Conservation (phyloP, 345 rosid species). For the Balakata baccata region DNA sequence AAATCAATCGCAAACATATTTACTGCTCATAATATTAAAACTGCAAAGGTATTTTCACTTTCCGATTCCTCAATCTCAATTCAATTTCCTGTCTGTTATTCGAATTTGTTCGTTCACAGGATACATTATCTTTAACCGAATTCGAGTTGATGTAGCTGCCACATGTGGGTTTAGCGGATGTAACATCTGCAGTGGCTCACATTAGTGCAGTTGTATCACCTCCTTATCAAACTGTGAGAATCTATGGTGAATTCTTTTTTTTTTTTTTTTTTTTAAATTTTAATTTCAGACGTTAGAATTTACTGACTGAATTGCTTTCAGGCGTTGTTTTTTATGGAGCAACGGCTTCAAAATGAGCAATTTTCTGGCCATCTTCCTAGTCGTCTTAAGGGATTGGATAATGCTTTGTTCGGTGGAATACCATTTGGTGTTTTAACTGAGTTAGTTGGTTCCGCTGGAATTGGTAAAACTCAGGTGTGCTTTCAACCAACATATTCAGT, state of each 20-base stretch:
- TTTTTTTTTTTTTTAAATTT: background rate
- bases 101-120: constrained; percentile 35
- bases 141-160: constrained; percentile 70
- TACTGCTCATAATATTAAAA: constrained; percentile 68
- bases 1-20: constrained; percentile 52
- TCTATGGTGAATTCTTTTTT: background rate
- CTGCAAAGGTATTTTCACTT: constrained; percentile 50
- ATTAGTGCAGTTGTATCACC: constrained; percentile 64
- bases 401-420: constrained; percentile 68
- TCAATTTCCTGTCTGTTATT: background rate
- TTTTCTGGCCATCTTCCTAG: constrained; percentile 71
- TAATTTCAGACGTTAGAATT: background rate
- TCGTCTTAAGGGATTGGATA: constrained; percentile 64
- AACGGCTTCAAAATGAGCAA: constrained; percentile 40
- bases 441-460: constrained; percentile 83
- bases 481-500: background rate
- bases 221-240: constrained; percentile 53
- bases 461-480: constrained; percentile 77
- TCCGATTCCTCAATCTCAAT: background rate
- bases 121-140: constrained; percentile 66
- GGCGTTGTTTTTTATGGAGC: constrained; percentile 57
- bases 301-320: constrained; percentile 19
- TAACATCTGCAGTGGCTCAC: constrained; percentile 46
- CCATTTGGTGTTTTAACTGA: constrained; percentile 87
- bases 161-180: constrained; percentile 55